Base-by-base conservation (phyloP, 371 early-diverging fungal species). In the Enterocytospora artemiae region DNA sequence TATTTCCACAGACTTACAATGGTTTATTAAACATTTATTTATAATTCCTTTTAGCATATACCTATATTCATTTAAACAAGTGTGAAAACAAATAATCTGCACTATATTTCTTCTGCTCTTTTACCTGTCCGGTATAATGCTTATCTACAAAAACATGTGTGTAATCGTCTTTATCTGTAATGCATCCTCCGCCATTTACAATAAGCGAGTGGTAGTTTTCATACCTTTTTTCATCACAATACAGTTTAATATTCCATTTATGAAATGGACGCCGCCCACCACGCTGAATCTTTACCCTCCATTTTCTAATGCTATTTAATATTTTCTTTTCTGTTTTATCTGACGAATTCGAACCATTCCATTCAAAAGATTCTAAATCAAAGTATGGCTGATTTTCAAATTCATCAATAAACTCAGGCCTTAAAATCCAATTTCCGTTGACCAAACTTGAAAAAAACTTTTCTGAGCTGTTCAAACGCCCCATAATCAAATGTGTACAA, bases 401-500 rank as follows among this genome's bases (percentile, higher is more conserved):
- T 22, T 70, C 68, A 22, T 76, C 67, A 28, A 79, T 65, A 32
- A 76, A 31, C 24, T 59, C 53, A 24, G 70, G 68, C 46, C 51
- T 72, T 30, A 79, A 33, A 49, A 79, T 73, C 63, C 67, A 71
- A 16, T 32, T 45, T 14, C 79, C 79, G 32, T 56, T 59, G 1
- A 55, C 53, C 20, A 79, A 32, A 34, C 70, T 64, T 24, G 52
- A 73, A 12, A 79, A 57, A 56, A 76, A 71, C 59, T 79, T 79
- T 32, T 75, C 60, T 25, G 79, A 75, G 9, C 69, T 65, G 24
- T 51, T 71, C 2, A 74, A 31, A 18, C 31, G 59, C 0, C 72
- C 76, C 69, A 79, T 75, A 16, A 79, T 70, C 25, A 79, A 36
- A 54, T 79, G 79, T 3, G 77, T 76, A 25, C 70, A 71, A 31